Evolutionary conservation across 345 rosid species (phyloP), one percentile per base, ranked within the genome.

Genomic region (Ceriops tagal): DNA sequence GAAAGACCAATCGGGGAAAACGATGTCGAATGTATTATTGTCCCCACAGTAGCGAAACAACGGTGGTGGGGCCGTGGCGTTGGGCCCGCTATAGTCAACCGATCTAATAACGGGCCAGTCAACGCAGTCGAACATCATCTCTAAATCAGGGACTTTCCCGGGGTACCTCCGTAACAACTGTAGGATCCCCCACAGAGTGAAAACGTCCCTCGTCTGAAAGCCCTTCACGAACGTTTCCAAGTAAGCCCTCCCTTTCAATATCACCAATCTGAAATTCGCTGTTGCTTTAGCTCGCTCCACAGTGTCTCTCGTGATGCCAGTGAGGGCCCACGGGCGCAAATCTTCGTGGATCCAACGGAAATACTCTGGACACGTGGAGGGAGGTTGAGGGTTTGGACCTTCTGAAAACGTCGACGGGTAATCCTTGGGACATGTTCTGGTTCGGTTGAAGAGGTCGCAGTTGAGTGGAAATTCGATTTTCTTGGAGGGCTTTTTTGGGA

Each of bases 401-500:
- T 74, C 77, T 4, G 67, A 27, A 30, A 24, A n/a, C 1, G 31
- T 52, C 0, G 73, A 56, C 0, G 86, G 86, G 69, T 86, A 84
- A 49, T 66, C 52, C 6, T 43, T 8, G 43, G 89, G 89, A 70
- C 95, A 87, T 34, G 70, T 30, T 68, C 72, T 20, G 7, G 75
- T 78, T 67, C 34, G 73, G 73, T 71, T 70, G 21, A 59, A 68
- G 16, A 60, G 76, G 43, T 71, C 67, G 81, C 95, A 87, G 69
- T 85, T 71, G 28, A 83, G 85, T 66, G 88, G 87, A 63, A 79
- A 26, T 26, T 81, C 81, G 3, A 78, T 19, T 68, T 61, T 79
- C 34, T 55, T 43, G 26, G 53, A 53, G 27, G 76, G 71, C 72
- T 53, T 71, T 52, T 74, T 19, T 61, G 79, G 74, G 22, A 39